Percentiles rank a stretch among this genome's conserved stretches.
These are phyloP conservation scores for Fusarium sp. DNA, from an alignment of 2,329 filamentous ascomycete species.

Conservation along the genomic window DNA sequence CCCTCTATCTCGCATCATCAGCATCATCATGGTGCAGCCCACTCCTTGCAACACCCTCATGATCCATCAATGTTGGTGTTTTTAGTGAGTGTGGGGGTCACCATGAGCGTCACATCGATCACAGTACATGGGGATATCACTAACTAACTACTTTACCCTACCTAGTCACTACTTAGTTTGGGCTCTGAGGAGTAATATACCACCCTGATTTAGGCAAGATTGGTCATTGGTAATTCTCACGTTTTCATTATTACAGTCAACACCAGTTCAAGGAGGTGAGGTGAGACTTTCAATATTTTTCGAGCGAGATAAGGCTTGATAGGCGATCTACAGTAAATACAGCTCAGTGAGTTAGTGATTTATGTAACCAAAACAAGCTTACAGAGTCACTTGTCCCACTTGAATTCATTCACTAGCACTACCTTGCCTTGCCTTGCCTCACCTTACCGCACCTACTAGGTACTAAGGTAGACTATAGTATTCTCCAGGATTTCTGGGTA, in stretches of 20 bases:
- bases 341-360: neutral
- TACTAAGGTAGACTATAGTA: neutral
- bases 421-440: neutral
- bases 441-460: neutral
- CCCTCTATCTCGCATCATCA: neutral
- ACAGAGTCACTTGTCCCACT: constrained; percentile 19
- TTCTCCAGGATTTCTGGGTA: constrained; percentile 10
- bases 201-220: neutral
- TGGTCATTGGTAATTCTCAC: neutral
- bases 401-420: neutral
- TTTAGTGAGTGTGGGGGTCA: constrained; percentile 22
- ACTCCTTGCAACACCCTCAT: constrained; percentile 3
- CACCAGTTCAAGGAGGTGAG: neutral
- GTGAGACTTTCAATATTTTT: neutral
- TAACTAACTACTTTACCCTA: neutral
- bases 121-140: constrained; percentile 6
- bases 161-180: neutral
- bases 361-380: neutral
- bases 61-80: constrained; percentile 17
- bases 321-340: neutral
- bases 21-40: constrained; percentile 12
- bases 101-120: constrained; percentile 1
- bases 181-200: neutral
- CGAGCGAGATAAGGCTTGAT: neutral
- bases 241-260: neutral